These are phyloP conservation scores for Rossbeevera mucosa DNA, from an alignment of 768 basidiomycete genomes.

Conservation along the genomic window DNA sequence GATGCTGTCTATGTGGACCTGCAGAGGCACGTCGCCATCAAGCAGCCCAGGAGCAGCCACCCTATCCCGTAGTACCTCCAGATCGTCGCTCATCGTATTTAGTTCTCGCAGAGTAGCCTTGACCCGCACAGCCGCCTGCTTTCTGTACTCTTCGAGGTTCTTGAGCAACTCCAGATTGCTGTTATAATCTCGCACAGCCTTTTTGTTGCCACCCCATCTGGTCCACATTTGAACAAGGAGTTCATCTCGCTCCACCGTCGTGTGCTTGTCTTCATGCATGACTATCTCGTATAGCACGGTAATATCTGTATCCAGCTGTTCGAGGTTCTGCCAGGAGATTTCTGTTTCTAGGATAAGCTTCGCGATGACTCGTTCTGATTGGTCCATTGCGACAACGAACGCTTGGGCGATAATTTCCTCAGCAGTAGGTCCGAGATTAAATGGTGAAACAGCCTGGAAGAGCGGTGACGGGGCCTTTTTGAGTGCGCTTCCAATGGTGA, in stretches of 20 bases:
- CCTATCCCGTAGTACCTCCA: conserved; percentile 71
- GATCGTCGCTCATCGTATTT: conserved; percentile 61
- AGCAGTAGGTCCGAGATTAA: conserved; percentile 32
- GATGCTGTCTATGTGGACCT: conserved; percentile 76
- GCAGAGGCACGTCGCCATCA: conserved; percentile 56
- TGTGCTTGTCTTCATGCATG: conserved; percentile 49
- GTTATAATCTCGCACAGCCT: conserved; percentile 45
- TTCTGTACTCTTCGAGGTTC: conserved; percentile 53
- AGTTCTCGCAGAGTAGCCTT: conserved; percentile 58
- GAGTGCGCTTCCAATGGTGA: conserved; percentile 43
- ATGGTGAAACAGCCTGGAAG: conserved; percentile 38
- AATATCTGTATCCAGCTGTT: conserved; percentile 60
- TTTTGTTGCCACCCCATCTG: conserved; percentile 56
- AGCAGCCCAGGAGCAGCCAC: conserved; percentile 64
- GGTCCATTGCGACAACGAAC: conserved; percentile 61
- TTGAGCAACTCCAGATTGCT: conserved; percentile 50
- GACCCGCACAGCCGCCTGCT: conserved; percentile 62
- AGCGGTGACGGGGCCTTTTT: conserved; percentile 26
- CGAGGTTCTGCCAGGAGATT: conserved; percentile 48
- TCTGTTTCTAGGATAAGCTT: conserved; percentile 69
- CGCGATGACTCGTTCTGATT: conserved; percentile 47
- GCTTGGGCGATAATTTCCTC: conserved; percentile 47
- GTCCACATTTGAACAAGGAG: conserved; percentile 70
- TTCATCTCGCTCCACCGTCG: conserved; percentile 44
- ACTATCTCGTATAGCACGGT: conserved; percentile 53